Base-by-base conservation (phyloP, 1,284 basidiomycete species). In the Meira miltonrushii region DNA sequence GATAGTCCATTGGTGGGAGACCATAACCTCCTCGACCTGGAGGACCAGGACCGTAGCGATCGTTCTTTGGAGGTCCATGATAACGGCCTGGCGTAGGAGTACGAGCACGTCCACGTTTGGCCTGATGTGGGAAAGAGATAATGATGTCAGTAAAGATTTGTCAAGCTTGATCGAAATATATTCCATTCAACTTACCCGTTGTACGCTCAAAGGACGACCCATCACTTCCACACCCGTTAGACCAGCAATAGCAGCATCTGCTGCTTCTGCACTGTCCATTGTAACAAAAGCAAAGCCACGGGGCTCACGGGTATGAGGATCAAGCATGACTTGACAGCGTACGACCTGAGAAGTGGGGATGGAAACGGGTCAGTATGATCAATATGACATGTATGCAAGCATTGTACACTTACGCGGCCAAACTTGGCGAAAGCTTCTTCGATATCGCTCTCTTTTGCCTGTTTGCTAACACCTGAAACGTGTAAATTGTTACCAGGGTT, bases 211-310 rank as follows among this genome's bases (percentile, higher is more conserved):
- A 39, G 83, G 82, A 81, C 92, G 92, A 62, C 92, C 94, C 81
- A 88, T 86, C 51, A 95, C 79, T 59, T 92, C 89, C 61, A 87
- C 87, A 49, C 85, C 85, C 78, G 91, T 88, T 68, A 96, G 81
- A 9, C 86, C 87, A 38, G 87, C 85, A 68, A 96, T 87, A 54
- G 89, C 91, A 52, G 88, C 88, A 57, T 93, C 89, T 5, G 93
- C 94, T 73, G 95, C 92, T 68, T 91, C 90, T 44, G 74, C 79
- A 39, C 84, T 84, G 78, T 91, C 89, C 87, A 94, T 93, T 58
- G 92, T 96, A 74, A 98, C 94, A 79, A 98, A 98, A 47, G 91
- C 94, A 72, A 98, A 97, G 40, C 93, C 94, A 75, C 94, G 90
- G 57, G 92, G 92, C 76, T 96, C 93, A 72, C 90, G 88, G 62